These are phyloP conservation scores for Xylariomycetidae sp. DNA, from an alignment of 2,329 filamentous ascomycete genomes.

Conservation along the genomic window DNA sequence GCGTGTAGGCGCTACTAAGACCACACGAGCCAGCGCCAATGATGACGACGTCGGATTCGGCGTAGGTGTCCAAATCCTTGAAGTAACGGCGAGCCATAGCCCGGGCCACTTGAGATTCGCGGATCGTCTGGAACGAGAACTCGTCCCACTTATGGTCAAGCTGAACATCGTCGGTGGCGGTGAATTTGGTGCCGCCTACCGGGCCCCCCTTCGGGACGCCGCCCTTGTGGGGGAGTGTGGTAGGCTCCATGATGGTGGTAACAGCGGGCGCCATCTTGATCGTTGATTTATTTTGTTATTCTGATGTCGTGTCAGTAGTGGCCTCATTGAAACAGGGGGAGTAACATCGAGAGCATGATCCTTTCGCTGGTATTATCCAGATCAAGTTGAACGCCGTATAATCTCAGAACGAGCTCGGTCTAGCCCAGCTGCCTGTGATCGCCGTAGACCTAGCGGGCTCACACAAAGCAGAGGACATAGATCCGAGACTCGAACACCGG, in stretches of 20 bases:
- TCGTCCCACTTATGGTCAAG: slow-evolving; percentile 81
- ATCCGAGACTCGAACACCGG: slow-evolving; percentile 32
- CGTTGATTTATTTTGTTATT: slow-evolving; percentile 24
- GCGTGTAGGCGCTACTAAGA: slow-evolving; percentile 76
- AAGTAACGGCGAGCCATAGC: slow-evolving; percentile 96
- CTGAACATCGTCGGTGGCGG: too few species aligned
- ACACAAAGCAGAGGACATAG: too few species aligned
- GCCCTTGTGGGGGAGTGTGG: slow-evolving; percentile 45
- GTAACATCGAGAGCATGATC: slow-evolving; percentile 74
- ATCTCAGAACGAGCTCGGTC: slow-evolving; percentile 64
- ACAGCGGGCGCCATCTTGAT: slow-evolving; percentile 74
- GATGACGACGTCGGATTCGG: slow-evolving; percentile 92
- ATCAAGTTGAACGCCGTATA: slow-evolving; percentile 93
- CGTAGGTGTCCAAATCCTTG: slow-evolving; percentile 79
- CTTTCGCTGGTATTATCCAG: slow-evolving; percentile 99
- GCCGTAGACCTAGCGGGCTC: too few species aligned
- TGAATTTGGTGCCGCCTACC: slow-evolving; percentile 64
- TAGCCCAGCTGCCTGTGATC: too few species aligned
- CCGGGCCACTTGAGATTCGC: slow-evolving; percentile 86
- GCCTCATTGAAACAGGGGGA: slow-evolving; percentile 30
- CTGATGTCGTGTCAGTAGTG: slow-evolving; percentile 30
- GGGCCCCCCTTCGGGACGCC: slow-evolving; percentile 34
- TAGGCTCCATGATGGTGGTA: slow-evolving; percentile 52
- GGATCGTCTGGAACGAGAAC: slow-evolving; percentile 82
- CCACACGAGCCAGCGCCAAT: slow-evolving; percentile 87